phyloP scores from a whole-genome alignment of 345 rosid species.

The Lenwebbia sp. region DNA sequence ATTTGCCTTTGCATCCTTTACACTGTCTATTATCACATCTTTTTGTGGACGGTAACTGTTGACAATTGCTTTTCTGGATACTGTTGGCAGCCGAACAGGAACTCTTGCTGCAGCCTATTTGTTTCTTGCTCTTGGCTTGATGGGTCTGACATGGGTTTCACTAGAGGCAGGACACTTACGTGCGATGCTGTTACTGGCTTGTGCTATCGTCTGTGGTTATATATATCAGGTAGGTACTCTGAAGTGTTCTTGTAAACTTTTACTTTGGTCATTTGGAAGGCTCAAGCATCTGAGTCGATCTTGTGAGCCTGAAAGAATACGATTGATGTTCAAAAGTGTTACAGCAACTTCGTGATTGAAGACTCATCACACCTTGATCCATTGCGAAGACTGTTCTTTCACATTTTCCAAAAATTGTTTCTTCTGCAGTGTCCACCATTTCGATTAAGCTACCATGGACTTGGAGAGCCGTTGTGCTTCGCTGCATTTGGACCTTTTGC shows the following conservation, averaged over 20 bases:
- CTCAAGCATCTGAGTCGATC: background rate
- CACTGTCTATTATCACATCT: background rate
- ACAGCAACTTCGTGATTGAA: background rate
- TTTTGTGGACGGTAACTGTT: background rate
- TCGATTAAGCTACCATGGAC: conserved; percentile 80
- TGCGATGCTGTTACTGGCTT: conserved; percentile 47
- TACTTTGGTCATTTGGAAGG: background rate
- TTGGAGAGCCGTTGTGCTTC: conserved; percentile 92
- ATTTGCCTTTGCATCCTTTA: background rate
- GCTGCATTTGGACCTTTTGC: conserved; percentile 97
- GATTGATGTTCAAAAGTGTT: background rate
- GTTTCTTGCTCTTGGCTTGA: conserved; percentile 40
- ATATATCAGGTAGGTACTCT: conserved; percentile 51
- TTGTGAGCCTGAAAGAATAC: background rate
- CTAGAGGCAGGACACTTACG: conserved; percentile 34
- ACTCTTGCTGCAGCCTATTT: conserved; percentile 47
- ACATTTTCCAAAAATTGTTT: background rate
- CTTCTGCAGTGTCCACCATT: conserved; percentile 78
- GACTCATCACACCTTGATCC: background rate
- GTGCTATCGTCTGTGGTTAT: conserved; percentile 66
- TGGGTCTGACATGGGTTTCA: conserved; percentile 59
- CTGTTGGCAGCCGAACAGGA: conserved; percentile 42
- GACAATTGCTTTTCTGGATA: background rate
- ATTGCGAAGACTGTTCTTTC: background rate
- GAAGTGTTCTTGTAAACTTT: background rate